Evolutionary conservation across 129 eudicot species (phyloP), one percentile per base, ranked within the genome.

Genomic region (Chrysanthemum lavandulifolium): DNA sequence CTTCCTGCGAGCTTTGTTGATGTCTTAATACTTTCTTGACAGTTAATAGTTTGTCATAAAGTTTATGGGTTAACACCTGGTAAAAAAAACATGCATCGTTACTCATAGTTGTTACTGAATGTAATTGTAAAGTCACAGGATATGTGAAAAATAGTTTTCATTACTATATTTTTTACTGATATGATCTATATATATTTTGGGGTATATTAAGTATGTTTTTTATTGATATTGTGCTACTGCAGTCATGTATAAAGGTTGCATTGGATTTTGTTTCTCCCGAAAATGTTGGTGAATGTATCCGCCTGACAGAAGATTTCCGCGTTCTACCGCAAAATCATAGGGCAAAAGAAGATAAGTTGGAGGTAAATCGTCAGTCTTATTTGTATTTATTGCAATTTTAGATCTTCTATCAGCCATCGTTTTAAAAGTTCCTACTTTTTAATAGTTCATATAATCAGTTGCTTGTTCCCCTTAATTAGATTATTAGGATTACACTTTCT

Each of bases 291-390:
- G 91, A 83, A 78, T 86, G 86, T 76, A 76, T 86, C 57, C 88
- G 73, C 6, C n/a, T 83, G 63, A 45, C 88, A 13, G 88, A 81
- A 21, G 91, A 86, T 53, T 80, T 78, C n/a, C 88, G 91, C 5
- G 29, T 76, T 56, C 91, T 86, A 16, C 91, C 86, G n/a, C 76
- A 68, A 31, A 72, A 69, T 68, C 91, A 86, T 29, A 73, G 81
- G 72, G 91, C 91, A n/a, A 86, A 83, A 69, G 91, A 78, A 63
- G 88, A 86, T 74, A 86, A 86, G 73, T 76, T 86, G 69, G 87
- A 83, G 91, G 91, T 86, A 81, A 50, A 40, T 69, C 13, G 33
- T 74, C 29, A n/a, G 27, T 61, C 45, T 70, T 18, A 61, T 71
- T 16, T 49, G 11, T 31, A 58, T 49, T 9, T 48, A 54, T 25